Conservation (phyloP, 352 stramenopile genomes). For the Globisporangium splendens region DNA sequence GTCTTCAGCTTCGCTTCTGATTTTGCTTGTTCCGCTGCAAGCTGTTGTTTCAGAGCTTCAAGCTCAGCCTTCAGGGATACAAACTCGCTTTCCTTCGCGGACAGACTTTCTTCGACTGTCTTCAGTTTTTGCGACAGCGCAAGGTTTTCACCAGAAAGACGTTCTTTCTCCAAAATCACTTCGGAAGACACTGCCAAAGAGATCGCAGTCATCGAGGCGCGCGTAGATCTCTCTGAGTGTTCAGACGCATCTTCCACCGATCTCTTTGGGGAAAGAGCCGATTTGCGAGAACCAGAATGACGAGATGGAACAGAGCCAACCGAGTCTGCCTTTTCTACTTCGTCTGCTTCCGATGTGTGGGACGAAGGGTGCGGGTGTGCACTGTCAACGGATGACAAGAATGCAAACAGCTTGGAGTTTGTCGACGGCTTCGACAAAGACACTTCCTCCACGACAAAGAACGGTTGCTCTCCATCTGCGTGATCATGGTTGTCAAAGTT, state of each 20-base stretch:
- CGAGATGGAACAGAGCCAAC: neutral
- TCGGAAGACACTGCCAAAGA: constrained; percentile 17
- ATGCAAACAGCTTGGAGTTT: constrained; percentile 50
- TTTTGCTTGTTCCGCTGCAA: constrained; percentile 31
- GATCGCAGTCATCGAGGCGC: constrained; percentile 9
- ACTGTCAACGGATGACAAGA: constrained; percentile 45
- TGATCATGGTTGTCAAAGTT: constrained; percentile 21
- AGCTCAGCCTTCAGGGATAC: constrained; percentile 8
- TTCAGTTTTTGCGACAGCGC: constrained; percentile 32
- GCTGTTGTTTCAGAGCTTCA: constrained; percentile 25
- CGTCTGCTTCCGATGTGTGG: constrained; percentile 8
- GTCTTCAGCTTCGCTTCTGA: constrained; percentile 21
- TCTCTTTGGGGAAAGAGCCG: constrained; percentile 2
- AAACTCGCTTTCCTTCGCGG: constrained; percentile 35
- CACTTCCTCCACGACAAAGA: constrained; percentile 34
- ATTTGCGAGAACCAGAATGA: constrained; percentile 9
- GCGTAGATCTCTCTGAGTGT: constrained; percentile 6
- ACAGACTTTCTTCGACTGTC: constrained; percentile 15
- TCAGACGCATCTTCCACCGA: constrained; percentile 12
- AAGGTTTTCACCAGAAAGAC: constrained; percentile 35
- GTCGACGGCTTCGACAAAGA: constrained; percentile 21
- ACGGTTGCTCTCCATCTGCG: constrained; percentile 26
- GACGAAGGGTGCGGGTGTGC: constrained; percentile 13
- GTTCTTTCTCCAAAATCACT: constrained; percentile 40
- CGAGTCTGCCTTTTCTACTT: constrained; percentile 15